phyloP scores from a whole-genome alignment of 371 early-diverging fungal genomes.

The Haplosporangium sp. region DNA sequence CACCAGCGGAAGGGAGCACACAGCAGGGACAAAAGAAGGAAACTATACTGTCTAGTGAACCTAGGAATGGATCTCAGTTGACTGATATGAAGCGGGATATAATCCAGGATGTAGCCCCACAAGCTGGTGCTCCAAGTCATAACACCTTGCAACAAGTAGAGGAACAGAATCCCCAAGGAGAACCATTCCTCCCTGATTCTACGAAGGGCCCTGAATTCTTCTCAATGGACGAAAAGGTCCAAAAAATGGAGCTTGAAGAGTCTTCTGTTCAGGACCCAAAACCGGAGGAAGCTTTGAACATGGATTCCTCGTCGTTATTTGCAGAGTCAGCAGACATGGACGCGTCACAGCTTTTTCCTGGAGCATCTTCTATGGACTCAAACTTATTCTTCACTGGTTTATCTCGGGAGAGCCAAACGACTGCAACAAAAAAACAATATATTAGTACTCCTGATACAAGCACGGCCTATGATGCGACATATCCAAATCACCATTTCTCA shows the following conservation, averaged over 20 bases:
- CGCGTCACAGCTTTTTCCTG: constrained; percentile 13
- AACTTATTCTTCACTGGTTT: constrained; percentile 19
- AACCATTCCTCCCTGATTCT: too few species aligned
- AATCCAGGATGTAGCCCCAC: too few species aligned
- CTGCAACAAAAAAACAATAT: neutral
- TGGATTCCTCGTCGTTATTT: constrained; percentile 10
- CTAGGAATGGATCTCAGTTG: too few species aligned
- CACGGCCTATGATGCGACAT: neutral
- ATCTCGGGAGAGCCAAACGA: neutral
- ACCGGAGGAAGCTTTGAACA: neutral
- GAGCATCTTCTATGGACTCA: neutral
- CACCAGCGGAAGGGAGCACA: too few species aligned
- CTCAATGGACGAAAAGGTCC: too few species aligned
- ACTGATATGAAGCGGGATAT: too few species aligned
- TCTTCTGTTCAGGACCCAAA: neutral
- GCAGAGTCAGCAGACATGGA: constrained; percentile 7
- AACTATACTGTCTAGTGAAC: too few species aligned
- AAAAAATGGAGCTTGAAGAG: neutral
- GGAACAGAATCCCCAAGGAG: too few species aligned
- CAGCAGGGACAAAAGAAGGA: too few species aligned
- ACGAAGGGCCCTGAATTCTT: too few species aligned
- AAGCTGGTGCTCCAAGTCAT: too few species aligned
- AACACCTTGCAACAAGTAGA: too few species aligned
- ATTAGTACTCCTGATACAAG: neutral
- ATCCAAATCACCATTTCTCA: neutral